phyloP scores from a whole-genome alignment of 2,329 filamentous ascomycete genomes.

The Diaporthe batatas region DNA sequence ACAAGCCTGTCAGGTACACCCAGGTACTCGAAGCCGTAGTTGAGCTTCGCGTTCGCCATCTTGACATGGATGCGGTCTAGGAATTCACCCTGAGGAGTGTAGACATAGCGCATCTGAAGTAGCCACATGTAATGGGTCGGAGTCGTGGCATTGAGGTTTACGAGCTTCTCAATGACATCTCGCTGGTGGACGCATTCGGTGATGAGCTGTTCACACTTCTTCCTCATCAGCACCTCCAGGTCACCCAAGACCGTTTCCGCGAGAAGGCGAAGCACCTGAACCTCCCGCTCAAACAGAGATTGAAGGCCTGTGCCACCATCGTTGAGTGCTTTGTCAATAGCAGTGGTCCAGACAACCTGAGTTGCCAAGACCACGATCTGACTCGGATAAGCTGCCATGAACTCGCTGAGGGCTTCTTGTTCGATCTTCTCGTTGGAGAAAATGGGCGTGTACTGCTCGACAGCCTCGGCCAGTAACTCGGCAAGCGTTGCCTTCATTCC shows the following conservation, averaged over 20 bases:
- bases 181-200: slow-evolving; percentile 99
- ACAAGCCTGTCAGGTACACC: slow-evolving; percentile 97
- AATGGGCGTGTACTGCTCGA: slow-evolving; percentile 84
- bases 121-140: slow-evolving; percentile 92
- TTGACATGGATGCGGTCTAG: slow-evolving; percentile 87
- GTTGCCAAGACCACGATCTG: slow-evolving; percentile 96
- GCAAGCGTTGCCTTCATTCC: slow-evolving; percentile 96
- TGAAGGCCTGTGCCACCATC: slow-evolving; percentile 78
- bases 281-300: slow-evolving; percentile 82
- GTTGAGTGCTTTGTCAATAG: slow-evolving; percentile 82
- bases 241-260: slow-evolving; percentile 92
- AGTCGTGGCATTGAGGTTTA: slow-evolving; percentile 79
- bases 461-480: slow-evolving; percentile 88
- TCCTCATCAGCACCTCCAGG: slow-evolving; percentile 85
- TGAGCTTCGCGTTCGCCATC: slow-evolving; percentile 96
- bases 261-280: slow-evolving; percentile 86
- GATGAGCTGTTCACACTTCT: slow-evolving; percentile 98
- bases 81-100: slow-evolving; percentile 83
- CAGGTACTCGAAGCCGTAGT: slow-evolving; percentile 98
- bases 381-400: slow-evolving; percentile 86
- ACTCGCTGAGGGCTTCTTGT: slow-evolving; percentile 77
- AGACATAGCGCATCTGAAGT: slow-evolving; percentile 96
- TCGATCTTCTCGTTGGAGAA: slow-evolving; percentile 81
- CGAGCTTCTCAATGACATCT: slow-evolving; percentile 89
- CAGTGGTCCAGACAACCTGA: slow-evolving; percentile 92